Evolutionary conservation across 2,329 filamentous ascomycete species (phyloP).

Genomic region (Colletotrichum godetiae): DNA sequence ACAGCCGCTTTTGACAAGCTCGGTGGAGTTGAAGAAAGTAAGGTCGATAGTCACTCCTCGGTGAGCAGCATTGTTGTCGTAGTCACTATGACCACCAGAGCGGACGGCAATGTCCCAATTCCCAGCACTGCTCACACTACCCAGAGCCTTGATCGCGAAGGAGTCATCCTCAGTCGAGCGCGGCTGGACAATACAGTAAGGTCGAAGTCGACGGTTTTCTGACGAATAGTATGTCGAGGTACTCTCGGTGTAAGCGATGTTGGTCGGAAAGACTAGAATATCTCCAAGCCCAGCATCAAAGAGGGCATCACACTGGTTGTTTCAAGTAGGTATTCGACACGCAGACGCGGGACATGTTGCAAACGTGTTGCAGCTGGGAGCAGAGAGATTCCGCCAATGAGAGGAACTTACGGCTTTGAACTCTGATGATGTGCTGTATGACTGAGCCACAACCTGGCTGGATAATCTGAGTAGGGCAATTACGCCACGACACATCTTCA

Average conservation of each 20-base stretch:
- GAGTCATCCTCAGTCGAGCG: slow-evolving; percentile 38
- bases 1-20: slow-evolving; percentile 35
- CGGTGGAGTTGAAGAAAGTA: slow-evolving; percentile 42
- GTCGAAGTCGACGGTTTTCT: slow-evolving; percentile 35
- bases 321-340: neutral
- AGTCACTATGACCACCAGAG: slow-evolving; percentile 59
- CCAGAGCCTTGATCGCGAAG: slow-evolving; percentile 32
- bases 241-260: slow-evolving; percentile 6
- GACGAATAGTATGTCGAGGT: slow-evolving; percentile 39
- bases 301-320: slow-evolving; percentile 24
- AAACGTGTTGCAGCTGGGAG: too few relatives aligned
- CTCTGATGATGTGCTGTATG: neutral
- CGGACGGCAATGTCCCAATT: slow-evolving; percentile 47
- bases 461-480: neutral
- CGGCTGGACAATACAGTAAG: slow-evolving; percentile 43
- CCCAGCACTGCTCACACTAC: neutral
- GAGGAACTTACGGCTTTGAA: neutral
- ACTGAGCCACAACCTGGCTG: neutral
- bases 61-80: slow-evolving; percentile 53
- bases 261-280: slow-evolving; percentile 18
- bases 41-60: slow-evolving; percentile 53
- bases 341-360: neutral
- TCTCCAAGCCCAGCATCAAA: slow-evolving; percentile 14
- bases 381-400: neutral
- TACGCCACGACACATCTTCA: neutral